Base-by-base conservation (phyloP, 169 alveolate genomes). In the Eimeria maxima region DNA sequence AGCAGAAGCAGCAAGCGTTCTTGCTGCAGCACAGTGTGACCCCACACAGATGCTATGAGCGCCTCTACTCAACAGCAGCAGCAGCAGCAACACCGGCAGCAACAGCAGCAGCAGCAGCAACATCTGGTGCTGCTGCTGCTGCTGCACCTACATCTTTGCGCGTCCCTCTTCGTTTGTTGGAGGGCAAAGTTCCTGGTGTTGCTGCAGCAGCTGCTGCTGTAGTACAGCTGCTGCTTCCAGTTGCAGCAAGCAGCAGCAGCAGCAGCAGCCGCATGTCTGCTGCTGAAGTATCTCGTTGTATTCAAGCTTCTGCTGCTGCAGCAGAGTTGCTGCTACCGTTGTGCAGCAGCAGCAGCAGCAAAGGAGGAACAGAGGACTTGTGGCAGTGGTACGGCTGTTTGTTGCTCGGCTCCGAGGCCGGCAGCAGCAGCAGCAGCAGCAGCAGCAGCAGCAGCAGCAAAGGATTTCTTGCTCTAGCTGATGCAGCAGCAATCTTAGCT, bases 351-450 rank as follows among this genome's bases (percentile, higher is more conserved):
- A 90, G 88, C 86, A 71, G 76, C 74, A 44, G 83, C 63, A 33
- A 5, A 7, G 57, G 38, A 24, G 63, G 84, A 22, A 55, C 74
- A 5, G 78, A 84, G 55, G 60, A 33, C 29, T 18, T 57, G 93
- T 57, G 78, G 93, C 74, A 84, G 57, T 57, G 93, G 78, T 57
- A 84, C 78, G 55, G 80, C 93, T 4, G 63, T 45, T 57, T 60
- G 80, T 38, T 84, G 74, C 93, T 84, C 11, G 80, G 74, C 29
- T 22, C 80, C 93, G 38, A 57, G 57, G 22, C 60, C 78, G 33
- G 93, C 93, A 84, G 78, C 74, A 84, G 78, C 93, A 84, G 78
- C 93, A 60, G 93, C 93, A 57, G 78, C 93, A 84, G 78, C 78
- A 84, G 78, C 93, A 84, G 78, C 93, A 57, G n/a, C n/a, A n/a